Percentiles rank a stretch among this genome's conserved stretches.
Evolutionary conservation across 1,139 yeast species (phyloP).

Genomic region (Barnettozyma hawaiiensis): DNA sequence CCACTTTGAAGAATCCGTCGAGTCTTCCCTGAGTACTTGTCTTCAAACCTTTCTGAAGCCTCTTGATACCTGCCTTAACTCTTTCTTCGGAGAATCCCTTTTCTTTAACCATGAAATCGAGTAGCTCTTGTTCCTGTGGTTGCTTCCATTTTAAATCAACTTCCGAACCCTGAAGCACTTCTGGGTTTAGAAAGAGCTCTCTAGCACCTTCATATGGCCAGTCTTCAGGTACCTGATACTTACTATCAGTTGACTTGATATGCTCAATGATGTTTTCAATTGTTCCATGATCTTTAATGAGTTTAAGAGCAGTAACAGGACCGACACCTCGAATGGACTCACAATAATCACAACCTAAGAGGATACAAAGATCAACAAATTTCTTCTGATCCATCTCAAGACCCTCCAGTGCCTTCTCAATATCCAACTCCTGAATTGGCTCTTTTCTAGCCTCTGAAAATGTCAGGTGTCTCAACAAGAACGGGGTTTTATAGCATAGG

Average conservation of each 20-base stretch:
- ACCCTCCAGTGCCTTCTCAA: constrained; percentile 65
- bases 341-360: constrained; percentile 95
- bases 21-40: constrained; percentile 86
- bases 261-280: constrained; percentile 71
- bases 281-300: constrained; percentile 79
- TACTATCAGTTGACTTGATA: constrained; percentile 49
- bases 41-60: constrained; percentile 76
- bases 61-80: constrained; percentile 79
- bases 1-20: constrained; percentile 83
- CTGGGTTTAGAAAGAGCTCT: constrained; percentile 75
- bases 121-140: constrained; percentile 34
- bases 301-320: constrained; percentile 85
- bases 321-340: constrained; percentile 95
- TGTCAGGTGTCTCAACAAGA: constrained; percentile 78
- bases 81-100: constrained; percentile 89
- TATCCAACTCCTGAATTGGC: constrained; percentile 82
- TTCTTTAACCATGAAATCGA: constrained; percentile 33
- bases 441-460: constrained; percentile 90
- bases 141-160: constrained; percentile 61
- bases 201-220: constrained; percentile 95
- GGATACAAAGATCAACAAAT: constrained; percentile 85
- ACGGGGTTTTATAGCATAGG: constrained; percentile 83
- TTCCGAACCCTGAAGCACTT: constrained; percentile 56
- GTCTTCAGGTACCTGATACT: constrained; percentile 82
- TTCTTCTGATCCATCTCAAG: constrained; percentile 65